Evolutionary conservation across 192 early-diverging fungal species (phyloP).

Genomic region (Geranomyces michiganensis): DNA sequence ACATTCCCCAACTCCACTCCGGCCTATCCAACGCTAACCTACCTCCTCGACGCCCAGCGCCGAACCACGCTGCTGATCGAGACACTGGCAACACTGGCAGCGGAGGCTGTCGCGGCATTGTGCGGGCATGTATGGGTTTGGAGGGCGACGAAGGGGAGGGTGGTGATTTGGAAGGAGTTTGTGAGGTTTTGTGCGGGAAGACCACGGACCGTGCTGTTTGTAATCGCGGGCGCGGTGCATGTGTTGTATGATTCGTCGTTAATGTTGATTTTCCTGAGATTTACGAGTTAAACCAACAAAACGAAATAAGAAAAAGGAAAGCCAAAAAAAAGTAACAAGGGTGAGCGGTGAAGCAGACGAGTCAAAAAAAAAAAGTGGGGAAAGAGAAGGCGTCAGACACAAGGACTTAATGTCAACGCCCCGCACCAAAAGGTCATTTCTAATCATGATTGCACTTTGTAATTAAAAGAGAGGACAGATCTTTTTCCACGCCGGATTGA

Average conservation of each 20-base stretch:
- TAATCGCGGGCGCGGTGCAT: not conserved
- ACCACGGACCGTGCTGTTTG: not conserved
- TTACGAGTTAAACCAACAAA: too few species aligned
- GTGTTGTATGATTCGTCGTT: not conserved
- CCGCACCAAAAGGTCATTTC: too few species aligned
- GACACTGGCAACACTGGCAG: not conserved
- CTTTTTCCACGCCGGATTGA: too few species aligned
- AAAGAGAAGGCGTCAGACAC: too few species aligned
- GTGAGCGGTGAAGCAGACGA: too few species aligned
- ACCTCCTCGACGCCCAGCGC: not conserved
- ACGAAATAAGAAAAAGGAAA: too few species aligned
- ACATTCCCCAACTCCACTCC: not conserved
- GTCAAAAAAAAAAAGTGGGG: too few species aligned
- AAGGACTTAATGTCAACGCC: too few species aligned
- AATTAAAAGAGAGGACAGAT: too few species aligned
- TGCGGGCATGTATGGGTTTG: not conserved
- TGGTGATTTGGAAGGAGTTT: conserved; percentile 2
- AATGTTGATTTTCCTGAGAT: not conserved
- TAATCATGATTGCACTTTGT: too few species aligned
- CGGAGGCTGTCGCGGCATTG: not conserved
- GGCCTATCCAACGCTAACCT: not conserved
- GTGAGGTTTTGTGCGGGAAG: not conserved
- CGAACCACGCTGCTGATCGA: not conserved
- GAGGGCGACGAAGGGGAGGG: not conserved
- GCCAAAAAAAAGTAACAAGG: too few species aligned